These are phyloP conservation scores for Auricularia sp. DNA, from an alignment of 768 basidiomycete species.

Conservation along the genomic window DNA sequence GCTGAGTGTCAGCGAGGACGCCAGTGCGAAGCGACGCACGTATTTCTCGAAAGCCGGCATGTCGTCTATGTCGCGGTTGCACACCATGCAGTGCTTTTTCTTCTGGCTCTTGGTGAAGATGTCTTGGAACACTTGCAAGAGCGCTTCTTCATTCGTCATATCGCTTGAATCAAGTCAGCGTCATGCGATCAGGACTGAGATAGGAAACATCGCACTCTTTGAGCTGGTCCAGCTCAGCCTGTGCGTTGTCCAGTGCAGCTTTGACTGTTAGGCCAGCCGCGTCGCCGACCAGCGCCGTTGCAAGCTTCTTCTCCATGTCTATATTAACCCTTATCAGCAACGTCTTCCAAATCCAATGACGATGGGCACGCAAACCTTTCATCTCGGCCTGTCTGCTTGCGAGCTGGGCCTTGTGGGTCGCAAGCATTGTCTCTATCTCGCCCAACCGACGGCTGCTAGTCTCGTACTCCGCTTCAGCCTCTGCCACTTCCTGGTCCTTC, in stretches of 20 bases:
- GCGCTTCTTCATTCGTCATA: constrained; percentile 16
- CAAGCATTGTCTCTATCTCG: constrained; percentile 50
- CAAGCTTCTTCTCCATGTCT: constrained; percentile 44
- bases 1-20: constrained; percentile 1
- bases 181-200: neutral
- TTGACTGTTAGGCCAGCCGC: constrained; percentile 12
- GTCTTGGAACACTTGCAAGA: constrained; percentile 30
- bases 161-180: neutral
- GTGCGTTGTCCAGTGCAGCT: constrained; percentile 19
- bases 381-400: constrained; percentile 53
- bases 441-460: constrained; percentile 48
- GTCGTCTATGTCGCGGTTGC: constrained; percentile 58
- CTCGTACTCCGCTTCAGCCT: constrained; percentile 31
- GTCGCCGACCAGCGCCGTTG: constrained; percentile 15
- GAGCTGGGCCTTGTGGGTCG: constrained; percentile 49
- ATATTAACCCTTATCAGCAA: neutral
- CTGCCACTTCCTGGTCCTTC: constrained; percentile 52
- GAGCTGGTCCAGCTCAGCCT: constrained; percentile 18
- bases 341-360: no score
- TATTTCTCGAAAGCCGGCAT: constrained; percentile 56
- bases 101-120: constrained; percentile 49
- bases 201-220: constrained; percentile 10
- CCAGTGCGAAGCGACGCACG: constrained; percentile 33
- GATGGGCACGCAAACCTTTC: constrained; percentile 33
- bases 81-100: constrained; percentile 64